These are phyloP conservation scores for Talaromyces marneffei DNA, from an alignment of 2,329 filamentous ascomycete species.

Conservation along the genomic window DNA sequence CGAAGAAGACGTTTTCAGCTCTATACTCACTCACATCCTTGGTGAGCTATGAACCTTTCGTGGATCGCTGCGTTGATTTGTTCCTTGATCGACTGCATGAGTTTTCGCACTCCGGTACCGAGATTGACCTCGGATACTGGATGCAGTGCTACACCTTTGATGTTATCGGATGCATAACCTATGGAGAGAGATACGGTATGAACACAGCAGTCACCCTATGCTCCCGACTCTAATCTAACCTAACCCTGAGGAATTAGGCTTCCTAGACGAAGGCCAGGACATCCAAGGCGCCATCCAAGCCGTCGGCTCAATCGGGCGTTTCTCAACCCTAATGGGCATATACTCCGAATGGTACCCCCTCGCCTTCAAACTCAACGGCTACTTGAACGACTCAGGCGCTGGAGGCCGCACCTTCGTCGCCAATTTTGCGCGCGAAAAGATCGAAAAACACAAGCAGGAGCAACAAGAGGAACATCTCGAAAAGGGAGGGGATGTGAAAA, in stretches of 20 bases:
- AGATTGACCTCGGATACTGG: slow-evolving; percentile 38
- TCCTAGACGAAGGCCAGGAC: slow-evolving; percentile 45
- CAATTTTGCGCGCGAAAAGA: slow-evolving; percentile 29
- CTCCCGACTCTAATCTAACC: neutral
- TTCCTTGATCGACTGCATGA: slow-evolving; percentile 36
- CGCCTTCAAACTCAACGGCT: slow-evolving; percentile 28
- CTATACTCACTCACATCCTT: slow-evolving; percentile 47
- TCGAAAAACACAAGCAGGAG: slow-evolving; percentile 23
- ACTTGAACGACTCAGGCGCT: slow-evolving; percentile 26
- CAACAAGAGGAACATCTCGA: neutral
- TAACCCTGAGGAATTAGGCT: slow-evolving; percentile 39
- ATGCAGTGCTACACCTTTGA: slow-evolving; percentile 34
- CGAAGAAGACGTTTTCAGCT: slow-evolving; percentile 37
- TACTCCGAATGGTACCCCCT: slow-evolving; percentile 36
- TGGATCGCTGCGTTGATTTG: slow-evolving; percentile 44
- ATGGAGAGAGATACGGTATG: slow-evolving; percentile 27
- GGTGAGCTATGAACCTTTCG: slow-evolving; percentile 46
- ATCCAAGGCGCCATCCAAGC: slow-evolving; percentile 39
- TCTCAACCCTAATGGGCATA: slow-evolving; percentile 40
- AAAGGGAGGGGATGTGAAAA: slow-evolving; percentile 12
- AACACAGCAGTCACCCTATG: neutral
- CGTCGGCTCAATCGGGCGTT: slow-evolving; percentile 32
- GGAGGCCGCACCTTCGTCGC: slow-evolving; percentile 29
- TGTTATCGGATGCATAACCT: slow-evolving; percentile 49
- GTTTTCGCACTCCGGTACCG: slow-evolving; percentile 23